These are phyloP conservation scores for Acrocalymma vagum DNA, from an alignment of 2,329 filamentous ascomycete genomes.

Conservation along the genomic window DNA sequence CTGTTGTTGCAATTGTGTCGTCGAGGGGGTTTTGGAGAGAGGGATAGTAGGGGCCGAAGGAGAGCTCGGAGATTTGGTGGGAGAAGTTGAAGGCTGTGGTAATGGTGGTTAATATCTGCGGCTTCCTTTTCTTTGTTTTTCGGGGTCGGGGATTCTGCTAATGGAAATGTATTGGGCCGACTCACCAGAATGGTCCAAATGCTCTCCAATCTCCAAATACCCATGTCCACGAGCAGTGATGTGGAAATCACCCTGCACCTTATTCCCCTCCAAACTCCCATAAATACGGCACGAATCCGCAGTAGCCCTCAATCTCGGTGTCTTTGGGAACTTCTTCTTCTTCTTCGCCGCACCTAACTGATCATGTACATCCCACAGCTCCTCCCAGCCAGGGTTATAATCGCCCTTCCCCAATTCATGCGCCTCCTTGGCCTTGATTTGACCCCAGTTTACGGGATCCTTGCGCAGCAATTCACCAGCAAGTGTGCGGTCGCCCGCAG, in stretches of 20 bases:
- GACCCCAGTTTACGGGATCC: slow-evolving; percentile 80
- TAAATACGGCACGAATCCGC: slow-evolving; percentile 87
- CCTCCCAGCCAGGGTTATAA: slow-evolving; percentile 55
- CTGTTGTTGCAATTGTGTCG: slow-evolving; percentile 79
- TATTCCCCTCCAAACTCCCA: slow-evolving; percentile 90
- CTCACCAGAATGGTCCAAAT: slow-evolving; percentile 84
- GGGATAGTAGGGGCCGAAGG: slow-evolving; percentile 96
- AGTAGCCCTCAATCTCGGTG: slow-evolving; percentile 68
- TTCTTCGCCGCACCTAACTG: slow-evolving; percentile 78
- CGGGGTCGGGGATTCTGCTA: too few species aligned
- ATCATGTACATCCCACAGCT: slow-evolving; percentile 89
- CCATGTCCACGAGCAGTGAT: slow-evolving; percentile 95
- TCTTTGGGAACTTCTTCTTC: slow-evolving; percentile 74
- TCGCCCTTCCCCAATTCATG: slow-evolving; percentile 55
- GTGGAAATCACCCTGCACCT: slow-evolving; percentile 97
- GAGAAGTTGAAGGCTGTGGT: slow-evolving; percentile 90
- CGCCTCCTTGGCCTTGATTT: slow-evolving; percentile 76
- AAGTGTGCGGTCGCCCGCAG: slow-evolving; percentile 88
- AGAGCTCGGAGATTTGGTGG: slow-evolving; percentile 94
- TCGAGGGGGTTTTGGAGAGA: slow-evolving; percentile 94
- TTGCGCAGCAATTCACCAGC: slow-evolving; percentile 77
- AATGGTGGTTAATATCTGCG: slow-evolving; percentile 14
- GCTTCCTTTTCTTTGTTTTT: neutral
- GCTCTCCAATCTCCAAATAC: slow-evolving; percentile 81
- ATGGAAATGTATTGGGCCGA: slow-evolving; percentile 16